Conservation (phyloP, 352 stramenopile genomes). For the Aphanomyces astaci region DNA sequence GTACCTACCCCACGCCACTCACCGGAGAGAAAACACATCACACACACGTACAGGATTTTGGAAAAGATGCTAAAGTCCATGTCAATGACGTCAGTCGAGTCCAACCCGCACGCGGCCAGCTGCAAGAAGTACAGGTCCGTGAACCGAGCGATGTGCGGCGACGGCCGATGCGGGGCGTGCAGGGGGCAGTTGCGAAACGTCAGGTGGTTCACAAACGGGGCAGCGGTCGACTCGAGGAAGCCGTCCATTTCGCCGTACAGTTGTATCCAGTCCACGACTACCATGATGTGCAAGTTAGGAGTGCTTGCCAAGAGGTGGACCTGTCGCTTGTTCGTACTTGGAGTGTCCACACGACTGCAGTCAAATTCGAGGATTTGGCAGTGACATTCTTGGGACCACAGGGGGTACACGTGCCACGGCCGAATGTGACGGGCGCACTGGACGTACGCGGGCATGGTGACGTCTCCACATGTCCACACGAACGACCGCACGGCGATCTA, state of each 20-base stretch:
- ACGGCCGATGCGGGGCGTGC: not conserved
- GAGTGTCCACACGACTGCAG: too few relatives aligned
- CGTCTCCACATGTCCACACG: not conserved
- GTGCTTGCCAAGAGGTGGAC: not conserved
- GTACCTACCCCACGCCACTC: not conserved
- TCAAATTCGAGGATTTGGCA: not conserved
- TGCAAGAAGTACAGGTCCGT: not conserved
- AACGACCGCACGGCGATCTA: not conserved
- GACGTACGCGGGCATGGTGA: not conserved
- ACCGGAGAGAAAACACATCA: too few relatives aligned
- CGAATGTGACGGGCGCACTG: not conserved
- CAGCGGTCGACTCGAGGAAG: not conserved
- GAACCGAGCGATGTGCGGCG: not conserved
- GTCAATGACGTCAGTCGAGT: not conserved
- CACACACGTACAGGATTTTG: not conserved
- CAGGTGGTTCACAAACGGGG: not conserved
- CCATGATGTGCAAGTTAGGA: not conserved
- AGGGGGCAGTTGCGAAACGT: not conserved
- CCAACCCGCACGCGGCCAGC: not conserved
- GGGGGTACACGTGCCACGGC: not conserved
- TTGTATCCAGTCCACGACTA: not conserved
- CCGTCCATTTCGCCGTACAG: not conserved
- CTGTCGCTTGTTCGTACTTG: not conserved
- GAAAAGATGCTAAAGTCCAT: not conserved
- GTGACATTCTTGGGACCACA: not conserved